Evolutionary conservation across 306 rosid genomes (phyloP), one percentile per base, ranked within the genome.

Genomic region (Cucurbita ficifolia): DNA sequence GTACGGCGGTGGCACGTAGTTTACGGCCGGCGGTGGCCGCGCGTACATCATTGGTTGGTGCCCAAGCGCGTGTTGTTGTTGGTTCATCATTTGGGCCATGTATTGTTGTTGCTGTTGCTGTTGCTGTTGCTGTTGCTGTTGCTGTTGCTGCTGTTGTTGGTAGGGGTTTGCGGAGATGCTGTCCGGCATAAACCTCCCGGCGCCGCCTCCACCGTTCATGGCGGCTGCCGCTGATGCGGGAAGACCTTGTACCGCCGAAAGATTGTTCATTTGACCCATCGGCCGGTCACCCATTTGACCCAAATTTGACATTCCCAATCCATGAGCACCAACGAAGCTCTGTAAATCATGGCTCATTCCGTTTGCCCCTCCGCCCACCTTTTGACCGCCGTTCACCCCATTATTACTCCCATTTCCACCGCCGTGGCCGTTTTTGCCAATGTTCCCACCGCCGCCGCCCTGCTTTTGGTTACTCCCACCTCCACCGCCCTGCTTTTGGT

Each of bases 61-160:
- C 8, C 84, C 93, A 71, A 83, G 83, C 17, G 79, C 75, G 29
- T 79, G 83, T 18, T 79, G 84, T 1, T 88, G 97, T 51, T 91
- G 96, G 81, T 87, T 88, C 94, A 89, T 87, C 84, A 88, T 68
- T 7, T 89, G 89, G 10, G 89, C 83, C 81, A 89, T 43, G 67
- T 78, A 82, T 24, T 84, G 91, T 50, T 75, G 91, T 5, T 79
- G 79, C 8, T 81, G 86, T 21, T 21, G 51, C 8, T 80, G 81
- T 5, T 81, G 86, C n/a, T 75, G 91, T 5, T 79, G 79, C 6
- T 81, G 86, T 22, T 22, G 52, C 8, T 80, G 81, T 24, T 84
- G 91, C 46, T 75, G 92, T 3, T 79, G 79, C 8, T 81, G 86
- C 11, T 22, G 52, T 3, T 80, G 81, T 4, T 82, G 86, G 78